These are phyloP conservation scores for Phytophthora citricola DNA, from an alignment of 352 stramenopile species.

Conservation along the genomic window DNA sequence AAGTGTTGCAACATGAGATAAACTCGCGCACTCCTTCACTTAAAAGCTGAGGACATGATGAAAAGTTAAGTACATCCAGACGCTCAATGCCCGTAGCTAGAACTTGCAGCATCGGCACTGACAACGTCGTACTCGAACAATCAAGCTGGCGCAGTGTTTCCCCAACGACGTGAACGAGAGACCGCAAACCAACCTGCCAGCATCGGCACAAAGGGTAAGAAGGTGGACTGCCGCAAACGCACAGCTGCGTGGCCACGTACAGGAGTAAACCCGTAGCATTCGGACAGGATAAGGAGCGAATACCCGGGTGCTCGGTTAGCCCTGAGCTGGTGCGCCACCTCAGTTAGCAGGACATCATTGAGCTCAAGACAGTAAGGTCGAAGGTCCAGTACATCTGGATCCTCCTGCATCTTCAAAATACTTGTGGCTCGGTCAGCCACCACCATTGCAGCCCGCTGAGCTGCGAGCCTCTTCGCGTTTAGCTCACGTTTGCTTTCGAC, in stretches of 20 bases:
- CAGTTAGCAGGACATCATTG: constrained; percentile 63
- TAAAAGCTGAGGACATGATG: constrained; percentile 56
- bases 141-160: constrained; percentile 53
- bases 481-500: constrained; percentile 41
- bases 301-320: constrained; percentile 50
- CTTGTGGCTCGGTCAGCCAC: constrained; percentile 53
- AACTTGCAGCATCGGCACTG: constrained; percentile 71
- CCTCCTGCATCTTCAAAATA: constrained; percentile 53
- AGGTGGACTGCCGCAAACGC: neutral
- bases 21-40: constrained; percentile 70
- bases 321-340: constrained; percentile 62
- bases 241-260: constrained; percentile 18
- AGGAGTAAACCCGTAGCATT: constrained; percentile 60
- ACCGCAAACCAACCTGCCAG: constrained; percentile 69
- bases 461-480: constrained; percentile 40
- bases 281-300: constrained; percentile 59
- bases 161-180: constrained; percentile 70
- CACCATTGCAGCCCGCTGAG: constrained; percentile 43
- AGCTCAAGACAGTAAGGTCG: constrained; percentile 50
- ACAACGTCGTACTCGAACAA: constrained; percentile 55
- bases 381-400: constrained; percentile 70
- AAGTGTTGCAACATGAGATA: constrained; percentile 71
- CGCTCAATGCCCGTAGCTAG: constrained; percentile 68
- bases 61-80: constrained; percentile 68
- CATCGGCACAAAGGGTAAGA: constrained; percentile 12